A percentile compares a stretch with the other conserved stretches of the same genome.
Evolutionary conservation across 176 grass and related monocot species (phyloP).

Genomic region (Lolium perenne): DNA sequence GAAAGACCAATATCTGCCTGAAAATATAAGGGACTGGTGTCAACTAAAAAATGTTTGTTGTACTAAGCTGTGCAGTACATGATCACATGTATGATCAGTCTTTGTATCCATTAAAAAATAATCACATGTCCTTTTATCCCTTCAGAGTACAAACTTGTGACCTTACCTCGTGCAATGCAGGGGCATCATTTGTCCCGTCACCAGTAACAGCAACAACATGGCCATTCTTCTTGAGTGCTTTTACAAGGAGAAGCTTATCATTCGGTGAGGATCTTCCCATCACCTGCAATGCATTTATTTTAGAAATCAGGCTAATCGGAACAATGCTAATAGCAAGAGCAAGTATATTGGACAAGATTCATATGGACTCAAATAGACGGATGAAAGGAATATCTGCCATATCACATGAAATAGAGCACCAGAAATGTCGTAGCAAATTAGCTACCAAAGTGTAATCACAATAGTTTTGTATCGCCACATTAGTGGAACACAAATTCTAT

Average conservation of each 20-base stretch:
- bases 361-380: conserved; percentile 9
- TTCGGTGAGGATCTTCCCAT: conserved; percentile 97
- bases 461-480: conserved; percentile 20
- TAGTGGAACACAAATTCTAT: conserved; percentile 22
- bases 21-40: conserved; percentile 39
- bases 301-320: conserved; percentile 31
- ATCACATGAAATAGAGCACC: conserved; percentile 28
- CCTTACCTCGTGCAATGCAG: conserved; percentile 84
- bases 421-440: conserved; percentile 18
- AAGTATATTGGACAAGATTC: conserved; percentile 25
- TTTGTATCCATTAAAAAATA: conserved; percentile 6
- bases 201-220: conserved; percentile 96
- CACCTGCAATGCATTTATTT: conserved; percentile 55
- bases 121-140: conserved; percentile 22
- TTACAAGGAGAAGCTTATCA: conserved; percentile 90
- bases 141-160: conserved; percentile 36
- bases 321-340: conserved; percentile 24
- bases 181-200: conserved; percentile 98
- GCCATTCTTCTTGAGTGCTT: conserved; percentile 79
- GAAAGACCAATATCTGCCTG: conserved; percentile 99
- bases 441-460: conserved; percentile 5
- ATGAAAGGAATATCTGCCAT: neutral
- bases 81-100: neutral
- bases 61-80: neutral
- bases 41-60: neutral